phyloP scores from a whole-genome alignment of 1,284 basidiomycete species.

The Puccinia horiana region DNA sequence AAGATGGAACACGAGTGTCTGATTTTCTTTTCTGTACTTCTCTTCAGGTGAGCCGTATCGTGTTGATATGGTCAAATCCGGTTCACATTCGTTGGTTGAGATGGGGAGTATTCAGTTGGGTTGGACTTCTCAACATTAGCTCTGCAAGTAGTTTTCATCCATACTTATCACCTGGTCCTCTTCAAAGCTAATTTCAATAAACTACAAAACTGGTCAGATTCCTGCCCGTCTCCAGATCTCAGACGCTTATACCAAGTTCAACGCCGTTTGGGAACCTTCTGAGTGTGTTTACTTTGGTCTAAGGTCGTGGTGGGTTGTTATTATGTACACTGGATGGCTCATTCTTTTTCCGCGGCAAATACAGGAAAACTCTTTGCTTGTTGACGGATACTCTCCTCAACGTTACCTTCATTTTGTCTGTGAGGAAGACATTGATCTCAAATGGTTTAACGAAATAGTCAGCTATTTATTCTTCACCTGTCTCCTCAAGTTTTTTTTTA shows the following conservation, averaged over 20 bases:
- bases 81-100: background rate
- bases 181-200: background rate
- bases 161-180: background rate
- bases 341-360: background rate
- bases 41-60: conserved; percentile 13
- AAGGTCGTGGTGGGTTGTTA: too few species aligned
- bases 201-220: conserved; percentile 1
- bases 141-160: background rate
- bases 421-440: conserved; percentile 17
- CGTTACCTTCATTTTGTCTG: background rate
- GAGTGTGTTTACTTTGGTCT: conserved; percentile 3
- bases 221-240: background rate
- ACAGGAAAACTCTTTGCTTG: conserved; percentile 8
- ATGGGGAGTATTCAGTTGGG: conserved; percentile 17
- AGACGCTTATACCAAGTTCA: background rate
- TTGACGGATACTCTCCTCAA: conserved; percentile 18
- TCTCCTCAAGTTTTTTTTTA: background rate
- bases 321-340: background rate
- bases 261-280: background rate
- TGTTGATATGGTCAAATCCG: conserved; percentile 21
- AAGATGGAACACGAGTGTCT: background rate
- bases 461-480: background rate
- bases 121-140: conserved; percentile 5
- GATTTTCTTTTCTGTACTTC: background rate
- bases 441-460: conserved; percentile 27